A percentile compares a stretch with the other conserved stretches of the same genome.
Conservation (phyloP, 495 filamentous ascomycete genomes). For the Penicillium crystallinum region DNA sequence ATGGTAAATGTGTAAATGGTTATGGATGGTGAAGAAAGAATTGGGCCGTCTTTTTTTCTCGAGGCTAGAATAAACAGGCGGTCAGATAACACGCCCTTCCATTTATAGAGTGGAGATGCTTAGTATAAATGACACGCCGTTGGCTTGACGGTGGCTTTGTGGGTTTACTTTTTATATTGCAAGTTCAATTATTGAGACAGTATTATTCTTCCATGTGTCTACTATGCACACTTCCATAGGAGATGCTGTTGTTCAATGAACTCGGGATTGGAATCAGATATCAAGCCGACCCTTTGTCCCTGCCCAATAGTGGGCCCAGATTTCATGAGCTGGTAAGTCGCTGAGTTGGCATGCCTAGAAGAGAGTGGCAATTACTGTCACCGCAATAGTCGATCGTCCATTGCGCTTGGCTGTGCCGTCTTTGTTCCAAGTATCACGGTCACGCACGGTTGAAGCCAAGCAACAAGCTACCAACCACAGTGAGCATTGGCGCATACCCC, state of each 20-base stretch:
- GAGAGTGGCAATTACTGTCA: slow-evolving; percentile 1
- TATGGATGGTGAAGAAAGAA: slow-evolving; percentile 3
- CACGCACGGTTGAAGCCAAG: slow-evolving; percentile 1
- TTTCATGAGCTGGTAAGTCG: background rate
- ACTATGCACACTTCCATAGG: too few relatives aligned
- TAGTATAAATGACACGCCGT: slow-evolving; percentile 9
- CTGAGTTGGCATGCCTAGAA: background rate
- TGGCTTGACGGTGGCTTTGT: background rate
- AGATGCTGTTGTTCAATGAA: background rate
- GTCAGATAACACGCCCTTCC: slow-evolving; percentile 17
- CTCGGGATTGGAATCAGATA: background rate
- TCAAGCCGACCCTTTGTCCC: background rate
- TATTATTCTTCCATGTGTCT: background rate
- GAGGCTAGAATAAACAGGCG: slow-evolving; percentile 19
- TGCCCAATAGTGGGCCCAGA: slow-evolving; percentile 5
- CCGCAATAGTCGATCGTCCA: slow-evolving; percentile 4
- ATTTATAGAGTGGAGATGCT: slow-evolving; percentile 12
- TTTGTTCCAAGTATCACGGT: background rate
- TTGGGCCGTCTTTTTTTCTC: slow-evolving; percentile 9
- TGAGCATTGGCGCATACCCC: slow-evolving; percentile 46
- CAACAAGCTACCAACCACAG: slow-evolving; percentile 29
- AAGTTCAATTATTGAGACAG: background rate
- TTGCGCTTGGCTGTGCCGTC: background rate
- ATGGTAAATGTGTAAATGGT: background rate
- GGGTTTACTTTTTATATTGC: background rate